phyloP scores from a whole-genome alignment of 352 stramenopile species.

The Phytophthora chlamydospora region DNA sequence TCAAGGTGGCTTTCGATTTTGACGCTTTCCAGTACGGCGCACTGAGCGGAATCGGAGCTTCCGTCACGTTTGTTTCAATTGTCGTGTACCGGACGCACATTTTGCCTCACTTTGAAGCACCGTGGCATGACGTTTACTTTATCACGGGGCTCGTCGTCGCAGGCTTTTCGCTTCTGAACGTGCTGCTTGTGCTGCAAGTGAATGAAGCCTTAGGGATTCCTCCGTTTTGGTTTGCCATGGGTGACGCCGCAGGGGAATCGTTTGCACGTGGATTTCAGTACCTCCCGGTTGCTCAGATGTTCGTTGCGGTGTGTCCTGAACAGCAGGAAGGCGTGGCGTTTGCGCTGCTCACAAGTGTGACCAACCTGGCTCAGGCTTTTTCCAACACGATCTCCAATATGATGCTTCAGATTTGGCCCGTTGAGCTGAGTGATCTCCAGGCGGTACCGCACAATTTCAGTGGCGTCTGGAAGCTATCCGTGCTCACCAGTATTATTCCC shows the following conservation, averaged over 20 bases:
- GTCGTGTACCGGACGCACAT: conserved; percentile 62
- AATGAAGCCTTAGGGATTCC: conserved; percentile 68
- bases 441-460: conserved; percentile 45
- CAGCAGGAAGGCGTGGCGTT: conserved; percentile 80
- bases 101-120: conserved; percentile 40
- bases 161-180: conserved; percentile 72
- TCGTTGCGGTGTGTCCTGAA: conserved; percentile 75
- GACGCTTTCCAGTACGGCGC: conserved; percentile 82
- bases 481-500: conserved; percentile 65
- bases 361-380: conserved; percentile 74
- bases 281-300: conserved; percentile 78
- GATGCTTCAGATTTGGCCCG: conserved; percentile 72
- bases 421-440: conserved; percentile 67
- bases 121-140: conserved; percentile 75
- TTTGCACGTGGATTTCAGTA: conserved; percentile 84
- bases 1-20: conserved; percentile 74
- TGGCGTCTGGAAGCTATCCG: conserved; percentile 82
- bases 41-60: conserved; percentile 68
- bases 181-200: conserved; percentile 67
- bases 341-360: conserved; percentile 78
- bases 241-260: conserved; percentile 66
- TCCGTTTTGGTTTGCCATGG: conserved; percentile 81
- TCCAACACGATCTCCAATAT: conserved; percentile 81
- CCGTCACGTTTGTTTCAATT: conserved; percentile 68
- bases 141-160: conserved; percentile 63